Percentiles rank a stretch among this genome's conserved stretches.
These are phyloP conservation scores for Tritrichomonas musculus DNA, from an alignment of 208 protist genomes.

Conservation along the genomic window DNA sequence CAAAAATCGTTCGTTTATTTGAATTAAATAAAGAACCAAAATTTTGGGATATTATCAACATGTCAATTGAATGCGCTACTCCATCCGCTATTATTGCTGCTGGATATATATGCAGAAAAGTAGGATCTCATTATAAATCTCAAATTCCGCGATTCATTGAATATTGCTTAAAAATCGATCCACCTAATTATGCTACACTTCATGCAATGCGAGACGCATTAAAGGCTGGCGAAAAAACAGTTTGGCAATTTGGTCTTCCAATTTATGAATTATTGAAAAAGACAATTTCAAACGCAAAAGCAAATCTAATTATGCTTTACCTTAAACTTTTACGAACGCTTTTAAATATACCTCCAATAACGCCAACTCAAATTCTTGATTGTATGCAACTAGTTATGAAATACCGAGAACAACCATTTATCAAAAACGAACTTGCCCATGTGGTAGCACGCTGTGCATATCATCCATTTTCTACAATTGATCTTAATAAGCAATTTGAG, in stretches of 20 bases:
- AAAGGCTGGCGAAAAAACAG: not conserved
- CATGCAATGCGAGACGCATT: not conserved
- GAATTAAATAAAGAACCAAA: not conserved
- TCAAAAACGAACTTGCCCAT: not conserved
- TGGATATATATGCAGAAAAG: not conserved
- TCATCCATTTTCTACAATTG: not conserved
- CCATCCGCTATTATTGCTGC: not conserved
- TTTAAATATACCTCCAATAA: not conserved
- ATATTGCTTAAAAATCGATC: not conserved
- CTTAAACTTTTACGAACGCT: not conserved
- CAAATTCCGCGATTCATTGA: slow-evolving; percentile 10
- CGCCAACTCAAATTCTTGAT: not conserved
- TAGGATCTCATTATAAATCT: not conserved
- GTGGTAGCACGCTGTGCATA: not conserved
- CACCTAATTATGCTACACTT: not conserved
- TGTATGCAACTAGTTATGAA: not conserved
- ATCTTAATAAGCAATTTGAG: not conserved
- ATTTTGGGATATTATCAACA: not conserved
- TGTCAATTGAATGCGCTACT: not conserved
- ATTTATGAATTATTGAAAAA: not conserved
- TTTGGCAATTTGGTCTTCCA: not conserved
- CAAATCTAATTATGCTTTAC: not conserved
- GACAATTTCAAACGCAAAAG: not conserved
- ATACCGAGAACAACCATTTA: not conserved
- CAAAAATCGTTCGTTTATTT: not conserved